Percentiles rank a stretch among this genome's conserved stretches.
phyloP scores from a whole-genome alignment of 1,139 yeast genomes.

The Candida sp. region DNA sequence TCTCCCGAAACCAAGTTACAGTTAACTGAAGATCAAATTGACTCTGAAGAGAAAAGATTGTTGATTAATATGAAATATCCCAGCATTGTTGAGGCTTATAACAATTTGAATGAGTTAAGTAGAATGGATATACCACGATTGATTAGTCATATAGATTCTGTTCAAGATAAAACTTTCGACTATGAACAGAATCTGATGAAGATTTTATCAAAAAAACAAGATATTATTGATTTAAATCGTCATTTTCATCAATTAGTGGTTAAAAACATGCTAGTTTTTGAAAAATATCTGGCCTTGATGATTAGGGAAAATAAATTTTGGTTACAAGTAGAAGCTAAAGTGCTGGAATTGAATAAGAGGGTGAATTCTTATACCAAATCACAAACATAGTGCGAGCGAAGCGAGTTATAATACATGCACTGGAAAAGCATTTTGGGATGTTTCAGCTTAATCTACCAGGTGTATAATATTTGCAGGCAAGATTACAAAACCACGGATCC shows the following conservation, averaged over 20 bases:
- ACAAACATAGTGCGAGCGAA: too few relatives aligned
- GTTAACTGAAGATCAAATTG: slow-evolving; percentile 2
- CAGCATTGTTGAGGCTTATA: slow-evolving; percentile 16
- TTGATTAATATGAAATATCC: slow-evolving; percentile 18
- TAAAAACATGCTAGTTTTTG: slow-evolving; percentile 27
- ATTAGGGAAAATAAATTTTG: slow-evolving; percentile 24
- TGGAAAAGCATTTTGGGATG: too few relatives aligned
- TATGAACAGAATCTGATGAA: slow-evolving; percentile 10
- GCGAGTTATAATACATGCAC: too few relatives aligned
- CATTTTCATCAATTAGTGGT: slow-evolving; percentile 19
- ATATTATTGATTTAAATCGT: slow-evolving; percentile 13
- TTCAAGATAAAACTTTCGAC: slow-evolving; percentile 16
- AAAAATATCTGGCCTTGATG: slow-evolving; percentile 19
- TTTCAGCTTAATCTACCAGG: too few relatives aligned
- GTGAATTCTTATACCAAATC: slow-evolving; percentile 7
- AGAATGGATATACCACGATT: slow-evolving; percentile 17
- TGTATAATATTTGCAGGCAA: too few relatives aligned
- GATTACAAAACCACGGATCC: too few relatives aligned
- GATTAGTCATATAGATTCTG: slow-evolving; percentile 16
- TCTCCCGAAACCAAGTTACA: slow-evolving; percentile 3
- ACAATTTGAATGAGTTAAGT: slow-evolving; percentile 18
- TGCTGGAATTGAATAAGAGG: slow-evolving; percentile 10
- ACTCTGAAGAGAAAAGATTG: slow-evolving; percentile 15
- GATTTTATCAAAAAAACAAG: slow-evolving; percentile 8
- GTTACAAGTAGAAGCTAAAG: slow-evolving; percentile 15